Percentiles rank a stretch among this genome's conserved stretches.
These are phyloP conservation scores for Erythrobasidium yunnanense DNA, from an alignment of 768 basidiomycete genomes.

Conservation along the genomic window DNA sequence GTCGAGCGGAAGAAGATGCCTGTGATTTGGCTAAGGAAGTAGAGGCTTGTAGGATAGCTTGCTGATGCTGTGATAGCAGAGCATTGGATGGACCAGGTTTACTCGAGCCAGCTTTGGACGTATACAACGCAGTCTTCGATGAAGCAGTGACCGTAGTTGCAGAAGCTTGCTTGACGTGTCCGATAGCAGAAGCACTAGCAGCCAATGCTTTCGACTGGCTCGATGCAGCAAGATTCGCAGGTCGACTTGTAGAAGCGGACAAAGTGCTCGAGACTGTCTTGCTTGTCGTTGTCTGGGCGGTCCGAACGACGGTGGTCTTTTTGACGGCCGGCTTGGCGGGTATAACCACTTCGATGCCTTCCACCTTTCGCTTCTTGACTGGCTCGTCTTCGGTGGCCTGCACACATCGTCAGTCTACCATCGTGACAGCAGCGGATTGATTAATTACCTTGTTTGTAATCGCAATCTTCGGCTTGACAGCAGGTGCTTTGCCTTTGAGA, in stretches of 20 bases:
- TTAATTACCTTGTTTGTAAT: background rate
- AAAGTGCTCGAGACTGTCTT: background rate
- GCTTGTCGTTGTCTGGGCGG: background rate
- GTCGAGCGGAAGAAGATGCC: background rate
- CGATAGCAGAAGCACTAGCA: background rate
- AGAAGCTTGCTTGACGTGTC: background rate
- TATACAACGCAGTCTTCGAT: background rate
- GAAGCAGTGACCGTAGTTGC: background rate
- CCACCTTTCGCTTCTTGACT: conserved; percentile 22
- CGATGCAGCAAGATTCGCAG: background rate
- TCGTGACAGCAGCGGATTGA: too few species aligned
- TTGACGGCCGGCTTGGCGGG: background rate
- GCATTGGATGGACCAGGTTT: background rate
- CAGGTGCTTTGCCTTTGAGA: background rate
- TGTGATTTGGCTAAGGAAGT: conserved; percentile 1
- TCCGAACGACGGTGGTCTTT: conserved; percentile 16
- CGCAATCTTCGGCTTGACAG: background rate
- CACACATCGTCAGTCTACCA: background rate
- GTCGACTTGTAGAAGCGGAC: background rate
- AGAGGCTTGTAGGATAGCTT: conserved; percentile 14
- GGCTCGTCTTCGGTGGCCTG: background rate
- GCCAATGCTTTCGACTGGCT: conserved; percentile 5
- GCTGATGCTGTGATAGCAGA: conserved; percentile 19
- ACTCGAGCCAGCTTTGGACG: background rate
- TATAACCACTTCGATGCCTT: background rate